These are phyloP conservation scores for Yamadazyma aaseri DNA, from an alignment of 1,139 yeast species.

Conservation along the genomic window DNA sequence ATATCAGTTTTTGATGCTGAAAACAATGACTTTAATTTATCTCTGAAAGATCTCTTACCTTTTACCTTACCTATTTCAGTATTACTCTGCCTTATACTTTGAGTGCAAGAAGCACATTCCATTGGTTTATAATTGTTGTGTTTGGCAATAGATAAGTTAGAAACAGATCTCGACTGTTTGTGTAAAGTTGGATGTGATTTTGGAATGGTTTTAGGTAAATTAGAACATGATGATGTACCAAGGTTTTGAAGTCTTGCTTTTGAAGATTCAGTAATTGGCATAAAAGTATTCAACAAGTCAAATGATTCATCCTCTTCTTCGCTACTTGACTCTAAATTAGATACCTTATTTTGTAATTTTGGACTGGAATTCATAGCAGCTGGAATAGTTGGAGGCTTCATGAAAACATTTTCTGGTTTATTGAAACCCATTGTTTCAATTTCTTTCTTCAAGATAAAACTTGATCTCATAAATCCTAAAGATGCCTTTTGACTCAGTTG, in stretches of 20 bases:
- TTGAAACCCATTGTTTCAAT: conserved; percentile 30
- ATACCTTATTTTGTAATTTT: conserved; percentile 2
- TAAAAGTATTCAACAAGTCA: conserved; percentile 15
- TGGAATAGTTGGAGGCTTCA: conserved; percentile 30
- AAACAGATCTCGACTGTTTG: conserved; percentile 16
- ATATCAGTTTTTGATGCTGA: conserved; percentile 8
- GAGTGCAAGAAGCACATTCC: conserved; percentile 12
- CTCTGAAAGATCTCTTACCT: conserved; percentile 25
- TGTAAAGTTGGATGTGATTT: conserved; percentile 9
- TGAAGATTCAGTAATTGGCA: conserved; percentile 14
- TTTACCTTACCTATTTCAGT: conserved; percentile 12
- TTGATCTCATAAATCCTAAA: conserved; percentile 40
- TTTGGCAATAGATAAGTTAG: conserved; percentile 15
- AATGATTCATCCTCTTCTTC: conserved; percentile 16
- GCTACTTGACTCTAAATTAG: conserved; percentile 5
- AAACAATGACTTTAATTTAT: conserved; percentile 28
- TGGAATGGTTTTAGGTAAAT: conserved; percentile 12
- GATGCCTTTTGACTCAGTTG: conserved; percentile 29
- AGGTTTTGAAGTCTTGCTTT: conserved; percentile 12
- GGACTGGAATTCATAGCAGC: conserved; percentile 17
- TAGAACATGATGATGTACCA: conserved; percentile 15
- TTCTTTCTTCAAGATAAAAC: conserved; percentile 37
- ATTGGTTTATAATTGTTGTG: conserved; percentile 18
- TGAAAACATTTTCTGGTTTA: conserved; percentile 31
- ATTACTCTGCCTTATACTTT: conserved; percentile 14